Evolutionary conservation across 805 yeast genomes (phyloP), one percentile per base, ranked within the genome.

Genomic region (Saccharomycopsis microspora): DNA sequence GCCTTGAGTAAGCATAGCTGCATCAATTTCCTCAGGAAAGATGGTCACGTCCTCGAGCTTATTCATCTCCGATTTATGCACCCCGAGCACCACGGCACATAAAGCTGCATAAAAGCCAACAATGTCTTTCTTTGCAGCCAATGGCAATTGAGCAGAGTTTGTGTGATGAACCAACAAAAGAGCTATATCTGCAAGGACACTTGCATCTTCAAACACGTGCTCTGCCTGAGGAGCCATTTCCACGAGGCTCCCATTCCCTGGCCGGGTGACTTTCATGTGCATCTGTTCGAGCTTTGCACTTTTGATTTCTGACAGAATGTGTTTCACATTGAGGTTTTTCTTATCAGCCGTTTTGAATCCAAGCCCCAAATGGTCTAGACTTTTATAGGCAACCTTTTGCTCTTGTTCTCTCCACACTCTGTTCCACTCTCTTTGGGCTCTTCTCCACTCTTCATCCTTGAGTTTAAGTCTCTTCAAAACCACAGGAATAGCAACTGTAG

Each of bases 381-480:
- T 85, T 63, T 93, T 93, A 69, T 79, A 86, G 63, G 85, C 89
- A 0, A 88, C 96, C 59, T 88, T 89, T 60, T 89, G 96, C 64
- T 93, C 98, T 67, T 94, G 80, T 66, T 93, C 98, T 61, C 99
- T 80, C 99, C 99, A 93, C 6, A 90, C 96, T 62, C 93, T 93
- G 66, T 90, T 93, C 98, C 98, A 93, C 63, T 93, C 98, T 58
- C 98, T 78, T 58, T 93, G 98, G 2, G 97, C 93, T 53, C 97
- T 77, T 64, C 86, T 85, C 99, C 99, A 93, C 66, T 93, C 99
- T 66, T 93, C 98, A 62, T 93, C 98, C 65, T 93, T 93, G 65
- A 93, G 97, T 65, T 93, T 93, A 60, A 93, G 75, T 59, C 99
- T 78, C 57, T 84, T 85, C 63, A 93, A 70, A 5, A 93, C 94